Evolutionary conservation across 768 basidiomycete species (phyloP).

Genomic region (Lactarius hatsudake): DNA sequence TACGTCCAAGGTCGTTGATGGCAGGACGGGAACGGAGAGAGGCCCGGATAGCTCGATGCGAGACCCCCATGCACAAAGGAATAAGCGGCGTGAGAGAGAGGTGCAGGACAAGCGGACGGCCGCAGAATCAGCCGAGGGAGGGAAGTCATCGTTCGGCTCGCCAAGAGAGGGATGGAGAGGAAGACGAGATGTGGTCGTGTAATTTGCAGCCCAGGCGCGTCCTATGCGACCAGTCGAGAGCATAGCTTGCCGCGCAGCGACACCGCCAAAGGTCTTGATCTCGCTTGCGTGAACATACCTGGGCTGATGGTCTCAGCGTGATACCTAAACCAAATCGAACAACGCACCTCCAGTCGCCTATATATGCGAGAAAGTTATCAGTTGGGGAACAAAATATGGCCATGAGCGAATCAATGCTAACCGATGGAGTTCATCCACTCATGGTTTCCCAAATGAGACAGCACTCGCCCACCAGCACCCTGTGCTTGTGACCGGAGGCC

Average conservation of each 20-base stretch:
- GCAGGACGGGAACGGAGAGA: constrained; percentile 80
- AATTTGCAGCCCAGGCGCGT: constrained; percentile 80
- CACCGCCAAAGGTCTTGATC: constrained; percentile 75
- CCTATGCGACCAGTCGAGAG: constrained; percentile 77
- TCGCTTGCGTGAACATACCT: constrained; percentile 86
- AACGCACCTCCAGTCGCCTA: constrained; percentile 82
- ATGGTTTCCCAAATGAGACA: constrained; percentile 89
- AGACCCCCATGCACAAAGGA: constrained; percentile 96
- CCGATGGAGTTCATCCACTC: constrained; percentile 94
- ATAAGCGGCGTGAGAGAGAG: constrained; percentile 73
- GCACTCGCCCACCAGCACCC: constrained; percentile 62
- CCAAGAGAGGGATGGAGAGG: constrained; percentile 74
- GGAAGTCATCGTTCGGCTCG: constrained; percentile 55
- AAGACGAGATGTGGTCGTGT: constrained; percentile 75
- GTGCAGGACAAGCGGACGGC: constrained; percentile 30
- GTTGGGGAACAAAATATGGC: constrained; percentile 1
- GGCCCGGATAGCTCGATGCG: constrained; percentile 66
- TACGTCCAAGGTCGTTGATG: constrained; percentile 74
- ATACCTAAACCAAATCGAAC: background rate
- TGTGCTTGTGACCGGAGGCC: constrained; percentile 71
- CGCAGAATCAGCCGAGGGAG: constrained; percentile 42
- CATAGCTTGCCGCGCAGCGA: constrained; percentile 67
- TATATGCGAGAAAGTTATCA: constrained; percentile 21
- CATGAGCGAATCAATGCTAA: constrained; percentile 31
- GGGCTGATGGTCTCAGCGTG: constrained; percentile 12